A percentile compares a stretch with the other conserved stretches of the same genome.
Evolutionary conservation across 148 eudicot genomes (phyloP).

Genomic region (Heliamphora exappendiculata): DNA sequence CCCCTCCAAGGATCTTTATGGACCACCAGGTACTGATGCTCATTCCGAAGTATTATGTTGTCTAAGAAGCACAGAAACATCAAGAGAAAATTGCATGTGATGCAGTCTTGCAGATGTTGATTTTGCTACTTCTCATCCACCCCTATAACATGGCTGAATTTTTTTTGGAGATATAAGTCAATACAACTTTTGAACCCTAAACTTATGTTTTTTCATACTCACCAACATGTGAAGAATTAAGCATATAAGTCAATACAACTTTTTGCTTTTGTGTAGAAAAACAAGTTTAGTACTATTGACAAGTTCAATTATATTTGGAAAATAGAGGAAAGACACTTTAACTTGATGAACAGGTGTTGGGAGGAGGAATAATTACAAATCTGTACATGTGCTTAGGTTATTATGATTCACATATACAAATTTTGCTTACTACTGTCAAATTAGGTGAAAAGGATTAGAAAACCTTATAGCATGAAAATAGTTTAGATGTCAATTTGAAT

Average conservation of each 20-base stretch:
- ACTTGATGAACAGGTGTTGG: neutral
- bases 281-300: no score
- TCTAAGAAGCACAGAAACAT: neutral
- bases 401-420: no score
- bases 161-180: neutral
- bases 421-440: no score
- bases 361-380: neutral
- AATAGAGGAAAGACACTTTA: no score
- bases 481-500: no score
- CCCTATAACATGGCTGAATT: neutral
- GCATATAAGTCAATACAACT: no score
- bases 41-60: neutral
- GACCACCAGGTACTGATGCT: slow-evolving; percentile 63
- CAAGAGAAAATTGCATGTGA: neutral
- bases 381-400: neutral
- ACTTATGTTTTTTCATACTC: neutral
- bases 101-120: neutral
- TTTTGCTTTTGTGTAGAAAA: no score
- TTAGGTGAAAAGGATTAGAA: no score
- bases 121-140: neutral
- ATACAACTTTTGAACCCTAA: neutral
- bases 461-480: no score
- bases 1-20: slow-evolving; percentile 90
- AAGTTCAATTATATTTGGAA: no score
- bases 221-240: neutral